A percentile compares a stretch with the other conserved stretches of the same genome.
These are phyloP conservation scores for Aspergillus fructus DNA, from an alignment of 2,329 filamentous ascomycete species.

Conservation along the genomic window DNA sequence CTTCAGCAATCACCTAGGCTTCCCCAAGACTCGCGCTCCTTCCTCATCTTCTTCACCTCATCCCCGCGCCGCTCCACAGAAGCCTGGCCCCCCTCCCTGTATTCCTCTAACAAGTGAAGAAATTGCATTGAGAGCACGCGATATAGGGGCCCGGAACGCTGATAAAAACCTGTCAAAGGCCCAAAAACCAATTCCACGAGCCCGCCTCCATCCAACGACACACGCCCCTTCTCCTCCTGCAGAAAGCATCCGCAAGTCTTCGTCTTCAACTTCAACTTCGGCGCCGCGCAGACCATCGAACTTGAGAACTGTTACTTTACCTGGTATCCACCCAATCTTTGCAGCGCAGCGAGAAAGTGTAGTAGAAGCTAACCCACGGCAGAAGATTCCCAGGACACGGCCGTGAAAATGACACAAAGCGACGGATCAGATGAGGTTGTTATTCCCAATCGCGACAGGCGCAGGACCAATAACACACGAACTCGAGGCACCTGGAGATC, in stretches of 20 bases:
- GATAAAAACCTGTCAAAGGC: too few relatives aligned
- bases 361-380: background rate
- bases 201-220: background rate
- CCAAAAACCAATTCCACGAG: background rate
- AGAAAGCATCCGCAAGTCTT: background rate
- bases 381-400: background rate
- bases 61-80: background rate
- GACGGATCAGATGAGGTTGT: constrained; percentile 25
- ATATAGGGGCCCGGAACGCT: too few relatives aligned
- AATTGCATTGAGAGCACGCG: background rate
- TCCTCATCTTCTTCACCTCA: background rate
- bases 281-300: background rate
- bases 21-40: too few relatives aligned
- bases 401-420: constrained; percentile 13
- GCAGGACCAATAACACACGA: background rate
- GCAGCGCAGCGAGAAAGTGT: background rate
- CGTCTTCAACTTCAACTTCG: background rate
- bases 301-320: background rate
- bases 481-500: too few relatives aligned
- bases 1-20: background rate
- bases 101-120: background rate
- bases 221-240: background rate
- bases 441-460: constrained; percentile 5
- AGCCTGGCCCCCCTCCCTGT: background rate
- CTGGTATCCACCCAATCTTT: background rate